phyloP scores from a whole-genome alignment of 768 basidiomycete species.

The Lactifluus hygrophoroides region DNA sequence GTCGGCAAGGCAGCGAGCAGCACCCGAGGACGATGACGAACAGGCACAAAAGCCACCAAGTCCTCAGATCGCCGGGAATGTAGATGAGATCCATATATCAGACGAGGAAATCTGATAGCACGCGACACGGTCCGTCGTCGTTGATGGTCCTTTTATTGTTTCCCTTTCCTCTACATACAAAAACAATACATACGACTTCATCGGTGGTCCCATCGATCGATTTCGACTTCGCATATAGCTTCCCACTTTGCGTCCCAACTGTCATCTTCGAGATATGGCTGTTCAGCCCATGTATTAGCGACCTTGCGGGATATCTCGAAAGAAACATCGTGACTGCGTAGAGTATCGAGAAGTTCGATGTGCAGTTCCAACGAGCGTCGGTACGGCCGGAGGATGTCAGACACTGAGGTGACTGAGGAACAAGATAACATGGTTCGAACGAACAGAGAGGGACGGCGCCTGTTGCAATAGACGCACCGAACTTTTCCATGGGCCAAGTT shows the following conservation, averaged over 20 bases:
- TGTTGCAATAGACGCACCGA: constrained; percentile 40
- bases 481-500: constrained; percentile 75
- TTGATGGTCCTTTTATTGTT: no score
- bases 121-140: constrained; percentile 16
- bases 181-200: not conserved
- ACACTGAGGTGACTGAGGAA: constrained; percentile 42
- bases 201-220: constrained; percentile 56
- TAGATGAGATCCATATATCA: constrained; percentile 82
- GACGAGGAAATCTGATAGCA: constrained; percentile 48
- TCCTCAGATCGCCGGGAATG: constrained; percentile 37
- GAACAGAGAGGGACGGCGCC: not conserved
- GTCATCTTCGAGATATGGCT: constrained; percentile 54
- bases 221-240: constrained; percentile 66
- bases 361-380: constrained; percentile 56
- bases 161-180: no score
- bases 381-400: constrained; percentile 52
- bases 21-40: constrained; percentile 29
- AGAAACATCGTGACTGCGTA: constrained; percentile 57
- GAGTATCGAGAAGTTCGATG: constrained; percentile 42
- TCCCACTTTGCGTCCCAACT: constrained; percentile 73
- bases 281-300: constrained; percentile 60
- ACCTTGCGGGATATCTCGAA: constrained; percentile 62
- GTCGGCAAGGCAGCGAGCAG: constrained; percentile 48
- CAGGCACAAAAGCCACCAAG: not conserved
- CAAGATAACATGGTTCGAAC: not conserved